Percentiles rank a stretch among this genome's conserved stretches.
phyloP scores from a whole-genome alignment of 768 basidiomycete species.

The Russula virescens region DNA sequence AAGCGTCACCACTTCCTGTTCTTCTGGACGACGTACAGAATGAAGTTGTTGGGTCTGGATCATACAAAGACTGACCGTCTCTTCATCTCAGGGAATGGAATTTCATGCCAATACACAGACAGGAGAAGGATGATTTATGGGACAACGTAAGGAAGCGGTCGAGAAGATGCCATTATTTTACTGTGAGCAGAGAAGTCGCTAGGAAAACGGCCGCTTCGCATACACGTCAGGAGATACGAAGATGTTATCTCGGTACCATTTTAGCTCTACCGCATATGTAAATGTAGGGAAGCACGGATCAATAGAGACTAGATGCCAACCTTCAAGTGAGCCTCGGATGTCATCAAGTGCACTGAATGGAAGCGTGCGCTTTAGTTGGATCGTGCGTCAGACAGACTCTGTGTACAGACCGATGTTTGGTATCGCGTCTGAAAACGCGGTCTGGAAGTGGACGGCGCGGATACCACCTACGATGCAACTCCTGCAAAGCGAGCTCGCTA shows the following conservation, averaged over 20 bases:
- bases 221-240: conserved; percentile 43
- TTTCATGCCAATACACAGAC: background rate
- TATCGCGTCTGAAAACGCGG: conserved; percentile 31
- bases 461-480: conserved; percentile 72
- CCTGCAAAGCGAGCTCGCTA: conserved; percentile 38
- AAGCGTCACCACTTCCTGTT: background rate
- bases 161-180: background rate
- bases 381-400: background rate
- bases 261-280: conserved; percentile 47
- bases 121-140: background rate
- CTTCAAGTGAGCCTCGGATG: conserved; percentile 69
- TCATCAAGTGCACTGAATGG: conserved; percentile 70
- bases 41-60: background rate
- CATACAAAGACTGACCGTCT: background rate
- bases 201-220: conserved; percentile 1
- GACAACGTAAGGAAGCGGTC: background rate
- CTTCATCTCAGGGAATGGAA: background rate
- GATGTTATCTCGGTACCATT: conserved; percentile 73
- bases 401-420: conserved; percentile 55
- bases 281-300: conserved; percentile 4
- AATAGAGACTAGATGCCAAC: conserved; percentile 33
- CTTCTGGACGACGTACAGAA: too few relatives aligned
- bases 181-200: background rate
- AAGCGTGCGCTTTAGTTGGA: background rate
- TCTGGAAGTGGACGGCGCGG: conserved; percentile 31